Evolutionary conservation across 2,329 filamentous ascomycete species (phyloP).

Genomic region (Zalaria sp.): DNA sequence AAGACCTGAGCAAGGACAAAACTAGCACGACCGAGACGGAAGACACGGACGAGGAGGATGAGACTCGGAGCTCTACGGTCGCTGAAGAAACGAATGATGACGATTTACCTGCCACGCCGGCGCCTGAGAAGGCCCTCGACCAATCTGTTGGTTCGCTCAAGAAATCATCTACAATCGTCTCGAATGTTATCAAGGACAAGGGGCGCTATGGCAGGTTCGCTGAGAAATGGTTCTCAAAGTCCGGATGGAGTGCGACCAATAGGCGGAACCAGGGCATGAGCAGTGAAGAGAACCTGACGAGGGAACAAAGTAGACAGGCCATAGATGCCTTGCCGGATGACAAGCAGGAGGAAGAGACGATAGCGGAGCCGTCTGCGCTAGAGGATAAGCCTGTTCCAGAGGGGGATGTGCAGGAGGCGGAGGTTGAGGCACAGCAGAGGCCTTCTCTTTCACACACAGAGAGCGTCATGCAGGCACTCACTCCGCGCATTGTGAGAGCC

Average conservation of each 20-base stretch:
- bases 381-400: constrained; percentile 2
- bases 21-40: constrained; percentile 16
- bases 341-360: constrained; percentile 20
- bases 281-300: constrained; percentile 27
- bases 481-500: constrained; percentile 75
- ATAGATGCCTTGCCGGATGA: constrained; percentile 14
- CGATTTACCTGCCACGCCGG: constrained; percentile 18
- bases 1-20: constrained; percentile 24
- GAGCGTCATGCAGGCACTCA: constrained; percentile 30
- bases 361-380: constrained; percentile 20
- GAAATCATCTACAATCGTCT: constrained; percentile 54
- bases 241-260: constrained; percentile 63
- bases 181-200: constrained; percentile 74
- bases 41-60: constrained; percentile 12
- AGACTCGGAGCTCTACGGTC: constrained; percentile 11
- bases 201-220: constrained; percentile 84
- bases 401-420: background rate
- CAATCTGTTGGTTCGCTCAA: constrained; percentile 11
- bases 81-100: constrained; percentile 20
- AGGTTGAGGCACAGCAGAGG: constrained; percentile 2
- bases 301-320: constrained; percentile 19
- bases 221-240: constrained; percentile 78
- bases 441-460: background rate
- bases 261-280: constrained; percentile 57
- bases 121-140: constrained; percentile 18